Conservation (phyloP, 345 rosid genomes). For the Combretum micranthum region DNA sequence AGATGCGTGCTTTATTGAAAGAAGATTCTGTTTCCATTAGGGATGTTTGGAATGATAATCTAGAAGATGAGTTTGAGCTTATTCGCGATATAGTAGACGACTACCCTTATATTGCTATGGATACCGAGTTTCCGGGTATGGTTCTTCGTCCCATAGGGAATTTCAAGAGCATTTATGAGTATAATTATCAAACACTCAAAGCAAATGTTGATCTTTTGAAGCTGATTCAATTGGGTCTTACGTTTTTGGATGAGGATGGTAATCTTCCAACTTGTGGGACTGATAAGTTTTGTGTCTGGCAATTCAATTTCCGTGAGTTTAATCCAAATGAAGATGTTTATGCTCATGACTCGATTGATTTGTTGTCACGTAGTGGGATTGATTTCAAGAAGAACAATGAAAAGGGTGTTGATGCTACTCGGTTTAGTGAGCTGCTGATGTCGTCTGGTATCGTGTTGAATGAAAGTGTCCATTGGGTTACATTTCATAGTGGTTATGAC, state of each 20-base stretch:
- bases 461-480: constrained; percentile 65
- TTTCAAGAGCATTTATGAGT: constrained; percentile 43
- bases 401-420: constrained; percentile 39
- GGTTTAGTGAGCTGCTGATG: constrained; percentile 58
- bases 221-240: constrained; percentile 70
- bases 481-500: constrained; percentile 73
- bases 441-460: constrained; percentile 74
- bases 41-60: constrained; percentile 64
- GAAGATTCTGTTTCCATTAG: constrained; percentile 55
- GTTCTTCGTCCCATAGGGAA: constrained; percentile 45
- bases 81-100: constrained; percentile 48
- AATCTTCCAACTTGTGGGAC: constrained; percentile 60
- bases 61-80: constrained; percentile 41
- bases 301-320: constrained; percentile 69
- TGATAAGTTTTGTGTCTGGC: constrained; percentile 62
- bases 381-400: constrained; percentile 56
- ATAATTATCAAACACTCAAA: constrained; percentile 47
- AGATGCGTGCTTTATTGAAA: constrained; percentile 45
- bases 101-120: constrained; percentile 66
- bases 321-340: constrained; percentile 43
- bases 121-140: constrained; percentile 74
- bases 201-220: constrained; percentile 67
- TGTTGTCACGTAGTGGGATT: constrained; percentile 51
- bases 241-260: constrained; percentile 57
- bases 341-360: constrained; percentile 58